Evolutionary conservation across 2,329 filamentous ascomycete genomes (phyloP), one percentile per base, ranked within the genome.

Genomic region (Aspergillus sojae): DNA sequence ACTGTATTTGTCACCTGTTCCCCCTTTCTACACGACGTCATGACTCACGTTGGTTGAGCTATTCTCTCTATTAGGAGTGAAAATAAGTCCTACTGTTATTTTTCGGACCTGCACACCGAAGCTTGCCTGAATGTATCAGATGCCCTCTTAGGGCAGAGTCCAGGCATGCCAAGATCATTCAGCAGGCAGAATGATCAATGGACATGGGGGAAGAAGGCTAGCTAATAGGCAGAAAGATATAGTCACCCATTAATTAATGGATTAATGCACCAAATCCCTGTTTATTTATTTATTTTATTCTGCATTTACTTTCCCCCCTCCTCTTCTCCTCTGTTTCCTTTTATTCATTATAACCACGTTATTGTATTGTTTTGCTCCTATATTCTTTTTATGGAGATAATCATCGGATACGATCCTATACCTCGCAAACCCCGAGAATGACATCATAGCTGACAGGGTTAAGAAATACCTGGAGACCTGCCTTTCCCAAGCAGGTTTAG

Each of bases 1-100:
- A 67, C 63, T 64, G 64, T 68, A 62, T 67, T 69, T 68, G 70
- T 71, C 70, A 72, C 65, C 67, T 70, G 68, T 66, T 67, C 62
- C 57, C 53, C 45, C 46, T 60, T 60, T 65, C 46, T 64, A 62
- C 57, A 21, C 62, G 55, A 58, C 48, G 61, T 64, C 64, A 72
- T 72, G 70, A 72, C 69, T 72, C 70, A 72, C 62, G 53, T 54
- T 58, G 55, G 63, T 68, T 64, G 64, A 64, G 59, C 60, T 57
- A 61, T 60, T 57, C 63, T 55, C 45, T 43, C 50, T 54, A 26
- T 45, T 23, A 26, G 23, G 30, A 34, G n/a, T 34, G 45, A 3
- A 39, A 59, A 52, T 30, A 54, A 54, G 60, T 48, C 23, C 19
- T 19, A 19, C 4, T 23, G 34, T 32, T 52, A 39, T 57, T 59